Conservation (phyloP, 768 basidiomycete genomes). For the Rickenella mellea region DNA sequence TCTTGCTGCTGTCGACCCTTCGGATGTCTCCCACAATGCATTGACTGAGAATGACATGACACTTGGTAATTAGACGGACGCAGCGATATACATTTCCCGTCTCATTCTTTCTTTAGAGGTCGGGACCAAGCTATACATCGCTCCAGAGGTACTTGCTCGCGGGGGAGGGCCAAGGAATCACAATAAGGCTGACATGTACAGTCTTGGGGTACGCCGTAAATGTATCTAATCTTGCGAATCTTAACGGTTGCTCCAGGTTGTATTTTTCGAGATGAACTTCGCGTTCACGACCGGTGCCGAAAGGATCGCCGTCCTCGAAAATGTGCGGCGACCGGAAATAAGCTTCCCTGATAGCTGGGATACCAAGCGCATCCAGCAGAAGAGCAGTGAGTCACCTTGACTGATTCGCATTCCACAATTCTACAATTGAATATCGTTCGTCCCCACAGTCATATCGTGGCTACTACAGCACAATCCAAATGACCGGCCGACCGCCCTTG, state of each 20-base stretch:
- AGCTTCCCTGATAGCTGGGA: constrained; percentile 77
- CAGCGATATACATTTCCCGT: neutral
- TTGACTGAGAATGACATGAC: constrained; percentile 61
- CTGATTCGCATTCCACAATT: neutral
- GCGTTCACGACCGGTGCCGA: constrained; percentile 74
- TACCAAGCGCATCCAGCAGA: constrained; percentile 44
- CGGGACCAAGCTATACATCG: constrained; percentile 86
- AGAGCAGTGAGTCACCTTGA: constrained; percentile 45
- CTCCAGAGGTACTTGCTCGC: constrained; percentile 73
- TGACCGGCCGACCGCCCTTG: constrained; percentile 70
- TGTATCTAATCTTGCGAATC: neutral
- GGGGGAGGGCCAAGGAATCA: constrained; percentile 58
- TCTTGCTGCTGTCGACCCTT: constrained; percentile 68
- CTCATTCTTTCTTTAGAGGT: constrained; percentile 45
- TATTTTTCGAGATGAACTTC: constrained; percentile 97
- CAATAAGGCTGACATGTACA: constrained; percentile 90
- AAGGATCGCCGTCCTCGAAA: constrained; percentile 74
- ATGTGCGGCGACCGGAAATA: constrained; percentile 62
- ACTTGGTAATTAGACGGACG: constrained; percentile 43
- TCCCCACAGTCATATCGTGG: constrained; percentile 59
- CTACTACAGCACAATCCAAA: constrained; percentile 76
- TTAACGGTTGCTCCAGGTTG: constrained; percentile 44
- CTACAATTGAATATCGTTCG: neutral
- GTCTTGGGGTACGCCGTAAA: constrained; percentile 60
- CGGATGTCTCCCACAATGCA: constrained; percentile 44